Conservation (phyloP, 2,329 filamentous ascomycete genomes). For the Cladosporium sp. region DNA sequence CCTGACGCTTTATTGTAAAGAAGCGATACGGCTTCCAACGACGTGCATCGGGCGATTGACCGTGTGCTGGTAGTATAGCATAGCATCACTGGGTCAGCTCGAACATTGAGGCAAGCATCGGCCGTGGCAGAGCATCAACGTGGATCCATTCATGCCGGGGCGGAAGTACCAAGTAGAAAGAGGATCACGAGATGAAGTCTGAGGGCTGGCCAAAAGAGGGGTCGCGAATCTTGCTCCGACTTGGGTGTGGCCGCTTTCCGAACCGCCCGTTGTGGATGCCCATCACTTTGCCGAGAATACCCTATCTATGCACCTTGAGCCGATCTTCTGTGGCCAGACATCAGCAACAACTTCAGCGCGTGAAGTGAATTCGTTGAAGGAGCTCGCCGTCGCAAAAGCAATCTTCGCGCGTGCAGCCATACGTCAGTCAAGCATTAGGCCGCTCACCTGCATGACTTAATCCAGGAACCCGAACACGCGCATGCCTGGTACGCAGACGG, state of each 20-base stretch:
- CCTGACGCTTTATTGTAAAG: slow-evolving; percentile 4
- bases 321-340: not conserved
- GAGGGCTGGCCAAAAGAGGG: slow-evolving; percentile 1
- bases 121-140: not conserved
- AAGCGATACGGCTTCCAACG: not conserved
- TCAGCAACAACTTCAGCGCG: not conserved
- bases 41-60: not conserved
- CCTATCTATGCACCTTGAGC: not conserved
- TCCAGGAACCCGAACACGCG: slow-evolving; percentile 2
- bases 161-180: not conserved
- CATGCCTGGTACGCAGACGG: not conserved
- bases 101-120: not conserved
- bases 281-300: not conserved
- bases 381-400: not conserved
- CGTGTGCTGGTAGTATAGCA: not conserved
- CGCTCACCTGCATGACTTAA: not conserved
- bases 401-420: not conserved
- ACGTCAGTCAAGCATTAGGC: slow-evolving; percentile 4
- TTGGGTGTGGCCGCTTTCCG: not conserved
- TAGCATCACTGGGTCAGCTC: not conserved
- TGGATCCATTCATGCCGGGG: not conserved
- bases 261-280: not conserved
- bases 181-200: slow-evolving; percentile 5
- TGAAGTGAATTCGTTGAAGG: not conserved
- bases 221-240: not conserved